Conservation (phyloP, 495 filamentous ascomycete species). For the Thozetella sp. region DNA sequence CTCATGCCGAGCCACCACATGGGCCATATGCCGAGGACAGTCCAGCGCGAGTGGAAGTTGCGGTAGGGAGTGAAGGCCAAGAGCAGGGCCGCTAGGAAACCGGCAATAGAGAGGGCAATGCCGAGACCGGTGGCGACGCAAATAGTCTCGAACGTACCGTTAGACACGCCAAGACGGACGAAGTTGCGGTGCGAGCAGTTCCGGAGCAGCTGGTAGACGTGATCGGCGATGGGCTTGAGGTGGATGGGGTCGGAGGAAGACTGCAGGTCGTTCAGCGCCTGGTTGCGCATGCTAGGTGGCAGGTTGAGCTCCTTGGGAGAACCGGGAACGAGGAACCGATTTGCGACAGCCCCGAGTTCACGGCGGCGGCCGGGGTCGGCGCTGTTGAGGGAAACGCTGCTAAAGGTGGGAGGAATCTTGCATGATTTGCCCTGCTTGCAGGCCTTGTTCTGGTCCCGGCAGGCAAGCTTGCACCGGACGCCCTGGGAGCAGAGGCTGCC, state of each 20-base stretch:
- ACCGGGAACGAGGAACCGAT: constrained; percentile 33
- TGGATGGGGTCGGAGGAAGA: constrained; percentile 23
- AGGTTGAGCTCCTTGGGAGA: constrained; percentile 42
- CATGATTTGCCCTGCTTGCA: background rate
- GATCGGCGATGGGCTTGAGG: constrained; percentile 37
- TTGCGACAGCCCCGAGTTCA: constrained; percentile 35
- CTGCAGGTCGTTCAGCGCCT: constrained; percentile 26
- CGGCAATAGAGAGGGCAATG: constrained; percentile 25
- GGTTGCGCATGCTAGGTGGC: constrained; percentile 28
- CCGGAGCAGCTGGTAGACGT: constrained; percentile 43
- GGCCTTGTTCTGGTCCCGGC: background rate
- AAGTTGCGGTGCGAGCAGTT: constrained; percentile 54
- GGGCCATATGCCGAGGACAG: constrained; percentile 36
- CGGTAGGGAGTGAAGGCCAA: constrained; percentile 30
- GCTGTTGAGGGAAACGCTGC: constrained; percentile 6
- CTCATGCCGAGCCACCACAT: constrained; percentile 39
- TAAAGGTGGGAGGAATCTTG: background rate
- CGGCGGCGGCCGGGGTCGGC: constrained; percentile 12
- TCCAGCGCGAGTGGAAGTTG: constrained; percentile 32
- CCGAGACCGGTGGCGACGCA: constrained; percentile 40
- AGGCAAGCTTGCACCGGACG: background rate
- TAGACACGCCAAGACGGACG: constrained; percentile 43
- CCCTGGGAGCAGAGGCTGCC: constrained; percentile 22
- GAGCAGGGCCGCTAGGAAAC: constrained; percentile 31
- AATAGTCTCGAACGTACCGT: constrained; percentile 44